These are phyloP conservation scores for Saccharomycodes ludwigii DNA, from an alignment of 805 yeast genomes.

Conservation along the genomic window DNA sequence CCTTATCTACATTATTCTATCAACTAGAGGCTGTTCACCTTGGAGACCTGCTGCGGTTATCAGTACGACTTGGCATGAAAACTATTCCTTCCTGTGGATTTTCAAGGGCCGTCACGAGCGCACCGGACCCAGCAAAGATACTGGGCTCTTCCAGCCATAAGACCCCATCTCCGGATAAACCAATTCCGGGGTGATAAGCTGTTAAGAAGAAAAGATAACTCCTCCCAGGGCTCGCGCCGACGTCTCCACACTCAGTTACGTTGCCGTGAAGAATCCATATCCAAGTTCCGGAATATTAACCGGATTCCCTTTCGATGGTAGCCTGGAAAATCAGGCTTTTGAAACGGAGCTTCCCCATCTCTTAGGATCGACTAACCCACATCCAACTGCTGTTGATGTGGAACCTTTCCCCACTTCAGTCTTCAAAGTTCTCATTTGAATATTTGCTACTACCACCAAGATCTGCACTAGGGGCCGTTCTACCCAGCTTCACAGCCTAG, in stretches of 20 bases:
- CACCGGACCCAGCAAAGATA: slow-evolving; percentile 28
- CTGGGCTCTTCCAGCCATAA: slow-evolving; percentile 29
- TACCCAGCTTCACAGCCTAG: slow-evolving; percentile 29
- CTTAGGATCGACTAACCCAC: slow-evolving; percentile 33
- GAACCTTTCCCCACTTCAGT: slow-evolving; percentile 32
- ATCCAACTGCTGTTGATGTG: slow-evolving; percentile 31
- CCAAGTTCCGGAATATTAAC: slow-evolving; percentile 33
- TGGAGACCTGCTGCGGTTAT: slow-evolving; percentile 35
- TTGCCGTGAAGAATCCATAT: slow-evolving; percentile 30
- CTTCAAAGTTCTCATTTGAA: slow-evolving; percentile 31
- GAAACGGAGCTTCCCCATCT: slow-evolving; percentile 29
- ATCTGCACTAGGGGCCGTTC: slow-evolving; percentile 31
- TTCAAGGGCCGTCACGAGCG: slow-evolving; percentile 30
- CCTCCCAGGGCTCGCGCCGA: slow-evolving; percentile 33
- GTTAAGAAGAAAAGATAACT: slow-evolving; percentile 31
- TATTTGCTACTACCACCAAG: slow-evolving; percentile 32
- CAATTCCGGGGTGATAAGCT: slow-evolving; percentile 30
- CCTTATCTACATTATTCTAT: slow-evolving; percentile 32
- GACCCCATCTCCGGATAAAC: slow-evolving; percentile 30
- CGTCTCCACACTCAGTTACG: slow-evolving; percentile 32
- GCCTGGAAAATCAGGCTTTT: slow-evolving; percentile 25
- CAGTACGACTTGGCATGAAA: slow-evolving; percentile 32
- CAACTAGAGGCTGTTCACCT: slow-evolving; percentile 35
- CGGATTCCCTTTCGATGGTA: slow-evolving; percentile 32
- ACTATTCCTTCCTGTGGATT: slow-evolving; percentile 29